A percentile compares a stretch with the other conserved stretches of the same genome.
Conservation (phyloP, 2,329 filamentous ascomycete genomes). For the Torrubiella hemipterigena region DNA sequence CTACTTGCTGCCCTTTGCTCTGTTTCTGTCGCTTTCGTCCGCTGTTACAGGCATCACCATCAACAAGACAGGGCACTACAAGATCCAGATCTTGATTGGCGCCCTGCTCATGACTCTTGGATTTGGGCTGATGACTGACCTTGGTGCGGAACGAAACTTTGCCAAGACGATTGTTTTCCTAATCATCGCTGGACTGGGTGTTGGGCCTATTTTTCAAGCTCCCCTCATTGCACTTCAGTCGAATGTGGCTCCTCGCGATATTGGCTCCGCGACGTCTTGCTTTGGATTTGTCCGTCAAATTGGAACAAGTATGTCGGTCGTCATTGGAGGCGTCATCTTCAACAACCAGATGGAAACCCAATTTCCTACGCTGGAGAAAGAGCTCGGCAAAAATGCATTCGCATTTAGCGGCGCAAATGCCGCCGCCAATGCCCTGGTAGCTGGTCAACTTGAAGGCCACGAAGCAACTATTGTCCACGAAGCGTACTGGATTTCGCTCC, state of each 20-base stretch:
- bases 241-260: slow-evolving; percentile 47
- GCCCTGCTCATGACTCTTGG: slow-evolving; percentile 50
- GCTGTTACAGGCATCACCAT: slow-evolving; percentile 43
- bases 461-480: slow-evolving; percentile 29
- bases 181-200: slow-evolving; percentile 49
- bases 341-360: slow-evolving; percentile 59
- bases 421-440: slow-evolving; percentile 45
- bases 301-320: slow-evolving; percentile 54
- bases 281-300: slow-evolving; percentile 59
- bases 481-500: slow-evolving; percentile 37
- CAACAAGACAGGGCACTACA: slow-evolving; percentile 55
- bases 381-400: slow-evolving; percentile 38
- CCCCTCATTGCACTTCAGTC: slow-evolving; percentile 59
- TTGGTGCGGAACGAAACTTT: slow-evolving; percentile 43
- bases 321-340: slow-evolving; percentile 68
- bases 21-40: slow-evolving; percentile 54
- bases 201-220: slow-evolving; percentile 58
- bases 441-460: slow-evolving; percentile 35
- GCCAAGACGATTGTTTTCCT: slow-evolving; percentile 48
- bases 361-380: slow-evolving; percentile 29
- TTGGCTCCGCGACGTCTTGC: slow-evolving; percentile 56
- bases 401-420: slow-evolving; percentile 47
- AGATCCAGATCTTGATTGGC: slow-evolving; percentile 45
- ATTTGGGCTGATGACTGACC: slow-evolving; percentile 50
- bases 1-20: slow-evolving; percentile 58